phyloP scores from a whole-genome alignment of 176 grass and related monocot species.

The Ensete glaucum region DNA sequence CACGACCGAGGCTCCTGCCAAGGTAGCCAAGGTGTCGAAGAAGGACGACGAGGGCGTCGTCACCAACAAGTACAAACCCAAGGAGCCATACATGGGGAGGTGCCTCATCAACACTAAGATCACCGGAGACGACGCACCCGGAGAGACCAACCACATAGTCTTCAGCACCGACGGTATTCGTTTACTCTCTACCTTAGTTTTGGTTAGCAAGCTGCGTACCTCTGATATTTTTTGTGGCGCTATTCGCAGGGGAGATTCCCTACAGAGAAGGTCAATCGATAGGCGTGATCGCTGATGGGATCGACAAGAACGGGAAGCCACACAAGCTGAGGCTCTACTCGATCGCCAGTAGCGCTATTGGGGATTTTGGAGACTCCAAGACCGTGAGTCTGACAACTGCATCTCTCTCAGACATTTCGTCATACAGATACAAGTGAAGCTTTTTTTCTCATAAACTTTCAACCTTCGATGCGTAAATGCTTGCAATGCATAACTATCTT shows the following conservation, averaged over 20 bases:
- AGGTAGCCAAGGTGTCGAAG: slow-evolving; percentile 64
- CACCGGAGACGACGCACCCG: slow-evolving; percentile 82
- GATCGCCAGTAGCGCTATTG: slow-evolving; percentile 86
- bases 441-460: too few relatives aligned
- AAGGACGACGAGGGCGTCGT: slow-evolving; percentile 79
- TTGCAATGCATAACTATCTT: too few relatives aligned
- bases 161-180: slow-evolving; percentile 64
- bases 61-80: slow-evolving; percentile 63
- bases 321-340: slow-evolving; percentile 94
- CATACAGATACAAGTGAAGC: not conserved
- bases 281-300: slow-evolving; percentile 66
- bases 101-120: slow-evolving; percentile 98
- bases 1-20: slow-evolving; percentile 26
- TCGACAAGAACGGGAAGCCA: slow-evolving; percentile 86
- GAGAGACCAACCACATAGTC: slow-evolving; percentile 97
- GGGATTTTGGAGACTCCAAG: slow-evolving; percentile 87
- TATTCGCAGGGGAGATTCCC: slow-evolving; percentile 42
- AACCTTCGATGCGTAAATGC: too few relatives aligned
- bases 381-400: slow-evolving; percentile 34
- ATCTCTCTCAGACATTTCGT: not conserved
- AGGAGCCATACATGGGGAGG: slow-evolving; percentile 64
- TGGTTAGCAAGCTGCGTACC: not conserved
- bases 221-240: not conserved
- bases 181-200: not conserved
- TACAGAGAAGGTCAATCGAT: slow-evolving; percentile 93